phyloP scores from a whole-genome alignment of 1,284 basidiomycete species.

The Pulveroboletus sp. region DNA sequence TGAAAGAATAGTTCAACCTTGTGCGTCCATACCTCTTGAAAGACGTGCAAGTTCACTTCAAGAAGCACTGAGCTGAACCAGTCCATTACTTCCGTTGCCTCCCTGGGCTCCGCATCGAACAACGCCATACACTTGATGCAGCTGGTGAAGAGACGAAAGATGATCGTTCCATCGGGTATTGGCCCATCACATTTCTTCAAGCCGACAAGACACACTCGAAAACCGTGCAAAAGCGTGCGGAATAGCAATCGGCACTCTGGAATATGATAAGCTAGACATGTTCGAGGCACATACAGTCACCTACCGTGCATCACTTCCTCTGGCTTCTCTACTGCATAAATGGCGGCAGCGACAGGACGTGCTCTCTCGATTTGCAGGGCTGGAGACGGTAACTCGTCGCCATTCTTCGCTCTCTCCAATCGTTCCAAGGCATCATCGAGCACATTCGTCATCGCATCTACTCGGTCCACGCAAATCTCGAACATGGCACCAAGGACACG shows the following conservation, averaged over 20 bases:
- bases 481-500: constrained; percentile 74
- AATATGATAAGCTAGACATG: constrained; percentile 9
- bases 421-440: constrained; percentile 54
- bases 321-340: constrained; percentile 72
- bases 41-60: constrained; percentile 86
- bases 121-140: constrained; percentile 84
- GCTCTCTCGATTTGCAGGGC: constrained; percentile 70
- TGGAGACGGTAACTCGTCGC: constrained; percentile 42
- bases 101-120: constrained; percentile 80
- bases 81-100: constrained; percentile 87
- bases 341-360: constrained; percentile 71
- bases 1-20: constrained; percentile 89
- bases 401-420: constrained; percentile 48
- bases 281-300: constrained; percentile 17
- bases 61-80: constrained; percentile 77
- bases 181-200: constrained; percentile 80
- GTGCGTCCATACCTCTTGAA: constrained; percentile 92
- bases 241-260: constrained; percentile 84
- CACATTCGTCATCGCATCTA: constrained; percentile 76
- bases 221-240: constrained; percentile 87
- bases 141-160: constrained; percentile 86
- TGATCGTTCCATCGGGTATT: constrained; percentile 81
- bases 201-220: constrained; percentile 78
- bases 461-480: constrained; percentile 83
- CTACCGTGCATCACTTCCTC: constrained; percentile 72